phyloP scores from a whole-genome alignment of 208 protist species.

The Porcisia hertigi region DNA sequence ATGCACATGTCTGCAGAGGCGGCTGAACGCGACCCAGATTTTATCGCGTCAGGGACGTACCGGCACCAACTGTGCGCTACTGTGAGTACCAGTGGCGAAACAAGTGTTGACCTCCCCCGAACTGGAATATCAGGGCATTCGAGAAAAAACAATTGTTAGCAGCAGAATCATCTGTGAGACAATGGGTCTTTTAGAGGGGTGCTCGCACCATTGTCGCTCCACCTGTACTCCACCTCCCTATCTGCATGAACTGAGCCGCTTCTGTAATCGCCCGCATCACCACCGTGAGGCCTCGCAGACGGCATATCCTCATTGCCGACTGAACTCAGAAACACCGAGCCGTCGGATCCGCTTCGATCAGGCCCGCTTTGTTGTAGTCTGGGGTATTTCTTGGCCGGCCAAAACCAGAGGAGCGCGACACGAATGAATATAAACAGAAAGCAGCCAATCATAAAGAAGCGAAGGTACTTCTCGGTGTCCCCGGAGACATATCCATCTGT shows the following conservation, averaged over 20 bases:
- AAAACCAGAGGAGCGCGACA: constrained; percentile 44
- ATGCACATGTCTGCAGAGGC: neutral
- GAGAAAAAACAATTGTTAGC: too few species aligned
- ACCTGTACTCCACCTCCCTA: constrained; percentile 28
- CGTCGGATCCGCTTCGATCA: neutral
- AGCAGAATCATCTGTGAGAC: neutral
- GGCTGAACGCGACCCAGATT: neutral
- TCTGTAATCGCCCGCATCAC: neutral
- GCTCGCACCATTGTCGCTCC: constrained; percentile 3
- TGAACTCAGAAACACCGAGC: neutral
- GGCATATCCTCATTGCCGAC: neutral
- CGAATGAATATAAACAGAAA: constrained; percentile 65
- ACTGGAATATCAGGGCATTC: neutral
- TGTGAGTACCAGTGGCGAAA: neutral
- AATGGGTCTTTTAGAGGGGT: constrained; percentile 20
- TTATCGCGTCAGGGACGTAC: neutral
- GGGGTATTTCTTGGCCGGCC: neutral
- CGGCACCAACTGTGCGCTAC: neutral
- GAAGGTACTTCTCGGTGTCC: constrained; percentile 52
- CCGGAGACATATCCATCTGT: constrained; percentile 71
- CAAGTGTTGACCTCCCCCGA: neutral
- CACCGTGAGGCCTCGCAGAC: neutral
- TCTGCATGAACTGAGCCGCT: constrained; percentile 32
- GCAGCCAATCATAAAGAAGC: constrained; percentile 54
- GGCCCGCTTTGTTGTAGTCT: neutral